Percentiles rank a stretch among this genome's conserved stretches.
Evolutionary conservation across 2,329 filamentous ascomycete genomes (phyloP).

Genomic region (Kalmusia sp.): DNA sequence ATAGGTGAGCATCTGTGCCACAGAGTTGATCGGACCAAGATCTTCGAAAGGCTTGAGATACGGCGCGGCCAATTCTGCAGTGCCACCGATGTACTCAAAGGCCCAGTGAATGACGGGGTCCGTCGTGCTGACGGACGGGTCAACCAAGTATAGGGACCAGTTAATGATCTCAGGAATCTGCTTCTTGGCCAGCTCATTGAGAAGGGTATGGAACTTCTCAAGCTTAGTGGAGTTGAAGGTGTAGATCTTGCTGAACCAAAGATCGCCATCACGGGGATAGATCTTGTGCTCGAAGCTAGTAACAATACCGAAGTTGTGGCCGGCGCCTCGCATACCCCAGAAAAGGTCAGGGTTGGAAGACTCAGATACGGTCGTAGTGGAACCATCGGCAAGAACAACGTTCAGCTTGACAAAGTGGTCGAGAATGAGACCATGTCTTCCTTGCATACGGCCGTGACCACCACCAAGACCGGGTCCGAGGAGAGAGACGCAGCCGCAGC

Average conservation of each 20-base stretch:
- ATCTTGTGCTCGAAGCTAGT: conserved; percentile 51
- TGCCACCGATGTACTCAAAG: neutral
- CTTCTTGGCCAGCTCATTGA: neutral
- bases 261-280: conserved; percentile 29
- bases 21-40: neutral
- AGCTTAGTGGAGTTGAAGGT: neutral
- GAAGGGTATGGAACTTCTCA: neutral
- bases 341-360: conserved; percentile 54
- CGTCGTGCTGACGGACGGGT: neutral
- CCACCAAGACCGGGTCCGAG: conserved; percentile 61
- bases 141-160: neutral
- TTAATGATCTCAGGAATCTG: neutral
- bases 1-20: neutral
- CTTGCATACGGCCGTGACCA: conserved; percentile 61
- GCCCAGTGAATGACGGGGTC: conserved; percentile 3
- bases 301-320: conserved; percentile 66
- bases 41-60: neutral
- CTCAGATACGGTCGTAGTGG: conserved; percentile 40
- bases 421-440: conserved; percentile 58
- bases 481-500: conserved; percentile 57
- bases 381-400: conserved; percentile 59
- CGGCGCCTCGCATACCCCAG: conserved; percentile 63
- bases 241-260: neutral
- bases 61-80: neutral
- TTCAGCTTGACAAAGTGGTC: conserved; percentile 61